Evolutionary conservation across 257 asterid genomes (phyloP).

Genomic region (Orobanche coerulescens): DNA sequence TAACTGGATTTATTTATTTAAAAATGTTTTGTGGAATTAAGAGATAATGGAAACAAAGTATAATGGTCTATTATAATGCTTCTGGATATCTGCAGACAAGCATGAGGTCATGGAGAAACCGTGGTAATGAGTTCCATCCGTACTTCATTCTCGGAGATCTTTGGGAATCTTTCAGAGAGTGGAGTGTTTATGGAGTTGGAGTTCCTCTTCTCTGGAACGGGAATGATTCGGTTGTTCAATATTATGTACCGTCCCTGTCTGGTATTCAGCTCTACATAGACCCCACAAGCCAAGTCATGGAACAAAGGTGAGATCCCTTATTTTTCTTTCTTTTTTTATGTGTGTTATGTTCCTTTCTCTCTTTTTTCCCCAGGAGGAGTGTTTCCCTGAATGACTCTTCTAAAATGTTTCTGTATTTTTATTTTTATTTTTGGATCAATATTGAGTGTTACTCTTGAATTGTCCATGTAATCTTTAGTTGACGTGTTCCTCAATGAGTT

Average conservation of each 20-base stretch:
- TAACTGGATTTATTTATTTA: not conserved
- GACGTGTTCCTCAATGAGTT: too few relatives aligned
- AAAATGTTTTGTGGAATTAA: not conserved
- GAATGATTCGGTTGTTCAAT: conserved; percentile 70
- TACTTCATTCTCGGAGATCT: conserved; percentile 82
- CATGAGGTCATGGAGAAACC: conserved; percentile 50
- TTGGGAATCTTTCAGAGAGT: conserved; percentile 89
- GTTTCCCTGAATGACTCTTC: not conserved
- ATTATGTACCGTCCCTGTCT: conserved; percentile 83
- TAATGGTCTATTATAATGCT: conserved; percentile 8
- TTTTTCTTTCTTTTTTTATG: not conserved
- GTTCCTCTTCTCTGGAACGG: conserved; percentile 73
- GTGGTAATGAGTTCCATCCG: conserved; percentile 46
- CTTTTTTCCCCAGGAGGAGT: not conserved
- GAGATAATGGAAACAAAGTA: not conserved
- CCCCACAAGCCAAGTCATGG: conserved; percentile 40
- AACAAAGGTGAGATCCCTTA: conserved; percentile 39
- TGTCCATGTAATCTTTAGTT: not conserved
- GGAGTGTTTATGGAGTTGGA: conserved; percentile 97
- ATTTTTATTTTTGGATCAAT: too few relatives aligned
- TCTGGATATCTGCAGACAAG: conserved; percentile 52
- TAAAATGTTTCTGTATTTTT: too few relatives aligned
- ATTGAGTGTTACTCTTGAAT: too few relatives aligned
- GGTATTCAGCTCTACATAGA: conserved; percentile 78
- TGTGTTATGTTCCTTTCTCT: not conserved